Base-by-base conservation (phyloP, 2,329 filamentous ascomycete genomes). In the Pseudogymnoascus sp. region DNA sequence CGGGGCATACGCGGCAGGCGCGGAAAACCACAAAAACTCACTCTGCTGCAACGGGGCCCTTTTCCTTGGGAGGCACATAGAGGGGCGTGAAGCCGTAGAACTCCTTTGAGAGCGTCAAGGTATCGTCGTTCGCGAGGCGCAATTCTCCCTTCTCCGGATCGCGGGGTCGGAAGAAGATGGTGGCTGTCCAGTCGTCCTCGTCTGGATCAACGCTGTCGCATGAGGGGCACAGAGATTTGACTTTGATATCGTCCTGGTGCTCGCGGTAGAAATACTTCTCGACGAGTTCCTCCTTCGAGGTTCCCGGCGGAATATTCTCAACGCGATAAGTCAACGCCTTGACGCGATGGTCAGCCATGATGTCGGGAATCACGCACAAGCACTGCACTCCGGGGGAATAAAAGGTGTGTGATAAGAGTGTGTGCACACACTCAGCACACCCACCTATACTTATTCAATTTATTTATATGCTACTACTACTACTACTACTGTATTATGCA, bases 261-360 rank as follows among this genome's bases (percentile, higher is more conserved):
- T 61, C 37, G 9, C 12, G 30, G 28, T 61, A 43, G 25, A 57
- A 61, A 8, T 39, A 33, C 28, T 11, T 33, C 18, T 61, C 36
- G 6, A 43, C 28, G 8, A 63, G 61, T 8, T 57, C 16, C 39
- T 63, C 61, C 28, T 58, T 61, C 35, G 61, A 57, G 2, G 18
- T 54, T 36, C 47, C 43, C 8, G 37, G 16, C 7, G 61, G 61
- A 14, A 63, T 63, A 20, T 63, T 63, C 43, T 63, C 59, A 11
- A 63, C 59, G n/a, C 61, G 61, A 47, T 41, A 60, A 25, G 59
- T 57, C 47, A 20, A 12, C 9, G 47, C 47, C 47, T 54, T 54
- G 12, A 54, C 47, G 28, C 28, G 47, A 14, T 54, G 47, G 28
- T 54, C 47, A 20, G 47, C 28, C 47, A 54, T 54, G 47, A 20